phyloP scores from a whole-genome alignment of 148 eudicot genomes.

The Beta vulgaris region DNA sequence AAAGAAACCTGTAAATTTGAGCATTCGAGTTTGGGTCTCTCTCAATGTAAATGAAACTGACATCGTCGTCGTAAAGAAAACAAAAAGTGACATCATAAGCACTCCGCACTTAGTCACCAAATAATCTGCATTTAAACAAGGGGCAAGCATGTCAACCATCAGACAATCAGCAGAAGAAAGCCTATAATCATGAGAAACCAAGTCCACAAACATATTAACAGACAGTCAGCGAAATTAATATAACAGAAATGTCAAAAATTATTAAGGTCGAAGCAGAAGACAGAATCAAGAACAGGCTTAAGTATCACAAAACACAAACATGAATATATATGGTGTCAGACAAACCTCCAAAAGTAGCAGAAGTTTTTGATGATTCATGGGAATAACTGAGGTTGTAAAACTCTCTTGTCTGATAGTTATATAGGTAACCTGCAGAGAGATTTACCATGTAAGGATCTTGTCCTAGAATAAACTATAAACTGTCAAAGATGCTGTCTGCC shows the following conservation, averaged over 20 bases:
- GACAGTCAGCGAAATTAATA: background rate
- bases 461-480: background rate
- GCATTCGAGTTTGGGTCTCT: constrained; percentile 99
- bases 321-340: constrained; percentile 16
- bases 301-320: constrained; percentile 2
- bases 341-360: constrained; percentile 86
- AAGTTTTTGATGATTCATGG: constrained; percentile 77
- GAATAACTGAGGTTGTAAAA: constrained; percentile 88
- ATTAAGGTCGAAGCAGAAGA: background rate
- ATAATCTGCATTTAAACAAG: constrained; percentile 64
- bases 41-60: constrained; percentile 97
- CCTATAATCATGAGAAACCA: background rate
- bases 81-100: constrained; percentile 98
- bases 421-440: constrained; percentile 74
- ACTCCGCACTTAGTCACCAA: constrained; percentile 97
- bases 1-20: constrained; percentile 89
- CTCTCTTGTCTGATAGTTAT: constrained; percentile 90
- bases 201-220: background rate
- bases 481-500: background rate
- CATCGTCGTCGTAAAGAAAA: constrained; percentile 99
- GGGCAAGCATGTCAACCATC: constrained; percentile 8
- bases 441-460: constrained; percentile 6
- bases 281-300: background rate
- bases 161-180: background rate
- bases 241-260: background rate